A percentile compares a stretch with the other conserved stretches of the same genome.
Evolutionary conservation across 2,329 filamentous ascomycete species (phyloP).

Genomic region (Epichloe sibirici): DNA sequence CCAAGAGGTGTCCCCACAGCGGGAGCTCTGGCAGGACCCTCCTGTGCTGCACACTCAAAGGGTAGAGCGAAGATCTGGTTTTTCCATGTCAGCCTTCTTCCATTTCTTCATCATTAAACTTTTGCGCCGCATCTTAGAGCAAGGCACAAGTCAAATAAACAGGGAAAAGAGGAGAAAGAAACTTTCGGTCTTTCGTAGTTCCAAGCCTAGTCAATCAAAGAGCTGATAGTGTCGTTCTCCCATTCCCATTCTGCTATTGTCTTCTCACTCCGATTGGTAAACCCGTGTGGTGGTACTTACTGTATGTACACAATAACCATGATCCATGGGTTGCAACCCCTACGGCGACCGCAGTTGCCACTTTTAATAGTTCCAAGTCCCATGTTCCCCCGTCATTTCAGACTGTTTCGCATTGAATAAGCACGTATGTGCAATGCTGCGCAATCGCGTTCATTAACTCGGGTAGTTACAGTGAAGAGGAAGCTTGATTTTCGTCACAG

Average conservation of each 20-base stretch:
- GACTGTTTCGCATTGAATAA: neutral
- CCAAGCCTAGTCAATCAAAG: too few relatives aligned
- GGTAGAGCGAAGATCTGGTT: neutral
- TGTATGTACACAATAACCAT: neutral
- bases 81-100: too few relatives aligned
- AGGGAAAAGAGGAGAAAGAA: neutral
- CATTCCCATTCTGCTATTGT: too few relatives aligned
- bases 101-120: neutral
- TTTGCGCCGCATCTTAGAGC: neutral
- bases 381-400: neutral
- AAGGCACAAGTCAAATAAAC: neutral
- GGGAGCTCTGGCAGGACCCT: neutral
- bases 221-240: too few relatives aligned
- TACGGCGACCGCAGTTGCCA: neutral
- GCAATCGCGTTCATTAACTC: neutral
- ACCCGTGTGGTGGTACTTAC: neutral
- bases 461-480: neutral
- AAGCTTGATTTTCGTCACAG: neutral
- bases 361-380: neutral
- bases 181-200: too few relatives aligned
- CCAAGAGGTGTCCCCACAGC: too few relatives aligned
- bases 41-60: neutral
- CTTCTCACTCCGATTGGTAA: neutral
- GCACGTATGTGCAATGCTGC: neutral
- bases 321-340: neutral